Base-by-base conservation (phyloP, 345 rosid species). In the Clausena lansium region DNA sequence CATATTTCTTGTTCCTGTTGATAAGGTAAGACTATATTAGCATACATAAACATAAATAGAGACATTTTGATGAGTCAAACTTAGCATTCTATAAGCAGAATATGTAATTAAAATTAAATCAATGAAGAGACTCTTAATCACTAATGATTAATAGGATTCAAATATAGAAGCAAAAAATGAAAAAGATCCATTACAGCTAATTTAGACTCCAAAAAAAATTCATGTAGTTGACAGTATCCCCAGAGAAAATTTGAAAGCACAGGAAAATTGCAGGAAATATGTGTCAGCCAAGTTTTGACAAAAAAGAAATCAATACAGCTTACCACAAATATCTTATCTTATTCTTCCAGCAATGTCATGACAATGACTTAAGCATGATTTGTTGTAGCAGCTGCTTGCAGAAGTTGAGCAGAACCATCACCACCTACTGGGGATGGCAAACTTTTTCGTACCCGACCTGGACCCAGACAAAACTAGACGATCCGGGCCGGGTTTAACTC, bases 371-470 rank as follows among this genome's bases (percentile, higher is more conserved):
- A 98, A 67, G 98, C 99, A 90, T 96, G 98, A 86, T 96, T 96
- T 54, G 99, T 97, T 69, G 99, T 97, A 75, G 99, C 97, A 75
- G 99, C 98, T 81, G 99, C 98, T 90, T 91, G 92, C 78, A 96
- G 84, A 75, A 96, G 97, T 84, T 94, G 99, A 84, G 88, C 77
- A 82, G 98, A 96, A 73, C 98, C 90, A 84, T 96, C 99, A n/a
- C n/a, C n/a, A n/a, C n/a, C n/a, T n/a, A n/a, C n/a, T n/a, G n/a
- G n/a, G n/a, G n/a, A n/a, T n/a, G n/a, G n/a, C n/a, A n/a, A n/a
- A n/a, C n/a, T n/a, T n/a, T n/a, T n/a, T n/a, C n/a, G n/a, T n/a
- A n/a, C n/a, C n/a, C n/a, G n/a, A n/a, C n/a, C n/a, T n/a, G n/a
- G n/a, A n/a, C n/a, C n/a, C n/a, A n/a, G n/a, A n/a, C n/a, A n/a